Conservation (phyloP, 2,329 filamentous ascomycete species). For the Colletotrichum agaves region DNA sequence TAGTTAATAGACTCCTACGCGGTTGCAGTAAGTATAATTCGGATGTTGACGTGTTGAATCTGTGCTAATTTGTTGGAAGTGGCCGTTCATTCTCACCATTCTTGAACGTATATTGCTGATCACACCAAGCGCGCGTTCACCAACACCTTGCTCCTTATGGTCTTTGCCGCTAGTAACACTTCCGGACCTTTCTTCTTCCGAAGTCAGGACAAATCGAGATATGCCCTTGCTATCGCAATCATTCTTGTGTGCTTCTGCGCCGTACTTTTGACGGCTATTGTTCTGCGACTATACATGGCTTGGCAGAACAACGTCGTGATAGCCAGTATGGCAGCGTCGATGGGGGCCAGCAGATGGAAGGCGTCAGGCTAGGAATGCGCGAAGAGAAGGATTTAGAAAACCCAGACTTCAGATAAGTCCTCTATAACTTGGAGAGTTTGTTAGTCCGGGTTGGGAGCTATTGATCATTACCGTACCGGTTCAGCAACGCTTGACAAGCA, state of each 20-base stretch:
- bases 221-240: conserved; percentile 41
- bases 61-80: background rate
- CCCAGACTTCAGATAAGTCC: conserved; percentile 40
- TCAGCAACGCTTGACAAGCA: too few species aligned
- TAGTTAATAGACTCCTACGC: background rate
- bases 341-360: conserved; percentile 34
- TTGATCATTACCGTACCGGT: too few species aligned
- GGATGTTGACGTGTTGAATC: background rate
- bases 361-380: conserved; percentile 40
- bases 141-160: conserved; percentile 38
- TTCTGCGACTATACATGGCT: background rate
- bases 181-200: conserved; percentile 42
- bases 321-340: background rate
- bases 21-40: background rate
- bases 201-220: conserved; percentile 39
- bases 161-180: conserved; percentile 40
- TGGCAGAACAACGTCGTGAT: background rate
- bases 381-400: conserved; percentile 44
- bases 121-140: conserved; percentile 39
- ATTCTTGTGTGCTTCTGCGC: conserved; percentile 37
- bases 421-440: conserved; percentile 29
- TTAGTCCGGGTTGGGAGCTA: too few species aligned
- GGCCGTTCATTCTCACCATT: background rate
- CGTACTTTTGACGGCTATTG: background rate
- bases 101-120: background rate